These are phyloP conservation scores for Chaetomium sp. DNA, from an alignment of 2,329 filamentous ascomycete species.

Conservation along the genomic window DNA sequence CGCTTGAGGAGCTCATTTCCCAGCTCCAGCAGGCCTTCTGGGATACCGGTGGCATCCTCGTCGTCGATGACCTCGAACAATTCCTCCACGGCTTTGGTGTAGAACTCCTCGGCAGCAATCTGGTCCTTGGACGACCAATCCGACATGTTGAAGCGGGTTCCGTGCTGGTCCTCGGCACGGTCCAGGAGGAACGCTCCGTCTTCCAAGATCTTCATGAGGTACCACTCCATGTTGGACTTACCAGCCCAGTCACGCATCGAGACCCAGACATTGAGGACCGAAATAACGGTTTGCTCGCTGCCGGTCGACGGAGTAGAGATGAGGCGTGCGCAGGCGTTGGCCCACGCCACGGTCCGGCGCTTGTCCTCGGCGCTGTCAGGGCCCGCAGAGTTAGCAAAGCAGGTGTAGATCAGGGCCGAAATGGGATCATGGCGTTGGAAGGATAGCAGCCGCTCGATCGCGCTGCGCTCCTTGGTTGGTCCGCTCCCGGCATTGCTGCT, in stretches of 20 bases:
- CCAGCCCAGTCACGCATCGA: conserved; percentile 84
- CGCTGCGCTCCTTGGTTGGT: conserved; percentile 39
- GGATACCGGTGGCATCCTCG: conserved; percentile 76
- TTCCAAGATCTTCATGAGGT: conserved; percentile 89
- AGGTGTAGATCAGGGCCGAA: conserved; percentile 77
- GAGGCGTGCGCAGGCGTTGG: conserved; percentile 75
- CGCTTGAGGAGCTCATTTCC: conserved; percentile 77
- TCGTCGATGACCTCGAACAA: conserved; percentile 85
- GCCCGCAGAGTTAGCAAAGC: conserved; percentile 79
- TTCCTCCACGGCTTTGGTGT: conserved; percentile 70
- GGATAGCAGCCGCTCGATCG: conserved; percentile 76
- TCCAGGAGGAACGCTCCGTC: conserved; percentile 88
- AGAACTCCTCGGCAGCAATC: conserved; percentile 80
- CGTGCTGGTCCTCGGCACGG: conserved; percentile 71
- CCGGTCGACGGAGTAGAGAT: conserved; percentile 71
- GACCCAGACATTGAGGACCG: conserved; percentile 82
- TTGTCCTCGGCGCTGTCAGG: conserved; percentile 76
- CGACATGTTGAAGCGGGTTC: conserved; percentile 63
- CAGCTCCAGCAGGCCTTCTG: conserved; percentile 75
- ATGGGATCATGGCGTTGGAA: conserved; percentile 86
- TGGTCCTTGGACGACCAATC: conserved; percentile 73
- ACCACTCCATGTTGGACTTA: conserved; percentile 84
- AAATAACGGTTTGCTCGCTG: conserved; percentile 73
- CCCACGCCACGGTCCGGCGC: conserved; percentile 79
- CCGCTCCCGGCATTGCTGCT: conserved; percentile 25